Base-by-base conservation (phyloP, 441 rosid genomes). In the Manihot esculenta region DNA sequence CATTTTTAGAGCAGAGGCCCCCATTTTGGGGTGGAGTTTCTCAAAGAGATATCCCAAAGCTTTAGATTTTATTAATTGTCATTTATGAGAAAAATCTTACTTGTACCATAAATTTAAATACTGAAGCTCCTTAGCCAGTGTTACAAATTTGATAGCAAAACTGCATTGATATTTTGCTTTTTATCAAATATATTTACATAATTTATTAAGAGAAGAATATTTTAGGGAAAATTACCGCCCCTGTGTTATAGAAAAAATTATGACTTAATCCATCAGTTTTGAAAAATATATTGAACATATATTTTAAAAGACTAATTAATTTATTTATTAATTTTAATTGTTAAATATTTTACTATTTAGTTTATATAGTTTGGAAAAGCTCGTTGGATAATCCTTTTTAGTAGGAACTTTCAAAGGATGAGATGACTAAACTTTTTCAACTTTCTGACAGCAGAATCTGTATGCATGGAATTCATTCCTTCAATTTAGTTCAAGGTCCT, bases 1-100 rank as follows among this genome's bases (percentile, higher is more conserved):
- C 76, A 48, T 92, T 89, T 76, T 41, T 55, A 21, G 97, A 88
- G 82, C 79, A 30, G 33, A 30, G 33, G 73, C 90, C 95, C 4
- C 74, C 74, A 33, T 89, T 86, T 68, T 89, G 91, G 88, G 66
- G 66, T 66, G 54, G 56, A 71, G 59, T 61, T 45, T 14, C 63
- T 23, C 8, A 61, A 7, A 62, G 48, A 27, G 71, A 64, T 68
- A 15, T 5, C 24, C 56, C 75, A 11, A 66, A 66, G 61, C n/a
- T 8, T 17, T 71, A 68, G 72, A 38, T 69, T 17, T 38, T 20
- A 1, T 23, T 68, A 50, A 1, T 45, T 50, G 48, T 51, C 11
- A 21, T 21, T 20, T 44, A 54, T 21, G 23, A 21, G 42, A 7
- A 62, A 44, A 61, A n/a, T 62, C 26, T 62, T 62, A 48, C 65